A percentile compares a stretch with the other conserved stretches of the same genome.
Conservation (phyloP, 2,329 filamentous ascomycete species). For the Alternaria consortialis region DNA sequence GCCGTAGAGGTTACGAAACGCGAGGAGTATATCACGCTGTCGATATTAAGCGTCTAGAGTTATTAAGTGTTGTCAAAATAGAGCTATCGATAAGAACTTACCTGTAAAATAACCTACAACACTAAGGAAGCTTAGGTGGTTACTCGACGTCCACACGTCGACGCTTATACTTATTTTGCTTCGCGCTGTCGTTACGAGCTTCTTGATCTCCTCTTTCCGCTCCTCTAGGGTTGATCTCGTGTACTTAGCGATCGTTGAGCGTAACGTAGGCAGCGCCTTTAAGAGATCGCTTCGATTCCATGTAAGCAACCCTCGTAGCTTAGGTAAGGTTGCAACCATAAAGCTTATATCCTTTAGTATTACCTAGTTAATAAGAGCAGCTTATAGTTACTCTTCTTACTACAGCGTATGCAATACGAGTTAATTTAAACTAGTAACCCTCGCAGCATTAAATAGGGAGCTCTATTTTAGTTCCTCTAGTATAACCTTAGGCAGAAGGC, state of each 20-base stretch:
- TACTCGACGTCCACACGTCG: slow-evolving; percentile 6
- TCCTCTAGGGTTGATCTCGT: neutral
- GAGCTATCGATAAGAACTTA: neutral
- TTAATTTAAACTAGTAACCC: neutral
- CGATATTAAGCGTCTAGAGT: slow-evolving; percentile 1
- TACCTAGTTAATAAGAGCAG: neutral
- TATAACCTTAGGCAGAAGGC: neutral
- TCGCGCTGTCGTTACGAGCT: neutral
- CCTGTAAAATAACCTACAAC: slow-evolving; percentile 1
- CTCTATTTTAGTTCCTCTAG: neutral
- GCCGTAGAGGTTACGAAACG: slow-evolving; percentile 12
- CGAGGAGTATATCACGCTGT: slow-evolving; percentile 6
- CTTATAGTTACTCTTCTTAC: neutral
- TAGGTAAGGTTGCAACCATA: neutral
- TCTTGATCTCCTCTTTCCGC: slow-evolving; percentile 5
- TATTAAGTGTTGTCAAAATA: neutral
- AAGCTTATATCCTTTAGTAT: neutral
- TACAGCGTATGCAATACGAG: neutral
- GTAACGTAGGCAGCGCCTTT: neutral
- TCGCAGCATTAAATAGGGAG: neutral
- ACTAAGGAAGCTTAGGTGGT: slow-evolving; percentile 12
- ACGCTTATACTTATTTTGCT: slow-evolving; percentile 9
- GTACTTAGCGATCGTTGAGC: slow-evolving; percentile 1
- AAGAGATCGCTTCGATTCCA: neutral
- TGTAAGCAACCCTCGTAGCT: neutral